phyloP scores from a whole-genome alignment of 305 asterid genomes.

The Coffea humblotiana region DNA sequence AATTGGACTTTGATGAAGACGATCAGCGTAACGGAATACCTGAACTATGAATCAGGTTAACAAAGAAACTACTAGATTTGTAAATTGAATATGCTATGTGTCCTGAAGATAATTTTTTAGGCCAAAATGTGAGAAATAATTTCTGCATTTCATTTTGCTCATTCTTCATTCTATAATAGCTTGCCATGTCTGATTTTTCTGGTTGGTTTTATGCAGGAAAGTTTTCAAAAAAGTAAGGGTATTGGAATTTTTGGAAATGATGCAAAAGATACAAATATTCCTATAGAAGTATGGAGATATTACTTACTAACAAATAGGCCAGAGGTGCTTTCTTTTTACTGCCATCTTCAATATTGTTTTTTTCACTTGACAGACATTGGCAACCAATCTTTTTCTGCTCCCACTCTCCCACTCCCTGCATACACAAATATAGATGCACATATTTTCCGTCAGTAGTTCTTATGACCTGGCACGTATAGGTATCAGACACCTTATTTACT shows the following conservation, averaged over 20 bases:
- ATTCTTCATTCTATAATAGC: neutral
- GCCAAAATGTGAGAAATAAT: neutral
- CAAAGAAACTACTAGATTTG: neutral
- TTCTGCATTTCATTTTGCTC: neutral
- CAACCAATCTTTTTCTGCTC: neutral
- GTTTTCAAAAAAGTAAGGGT: conserved; percentile 93
- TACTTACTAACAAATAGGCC: conserved; percentile 91
- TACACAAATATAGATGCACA: neutral
- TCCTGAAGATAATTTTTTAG: neutral
- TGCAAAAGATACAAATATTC: conserved; percentile 80
- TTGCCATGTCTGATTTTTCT: neutral
- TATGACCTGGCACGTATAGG: conserved; percentile 35
- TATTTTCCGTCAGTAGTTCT: neutral
- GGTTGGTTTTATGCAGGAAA: conserved; percentile 49
- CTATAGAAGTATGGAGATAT: conserved; percentile 97
- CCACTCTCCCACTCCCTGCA: neutral
- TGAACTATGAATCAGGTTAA: conserved; percentile 94
- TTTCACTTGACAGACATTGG: neutral
- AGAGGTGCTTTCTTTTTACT: conserved; percentile 56
- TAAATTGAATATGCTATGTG: conserved; percentile 3
- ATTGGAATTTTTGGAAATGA: conserved; percentile 94
- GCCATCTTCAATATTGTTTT: conserved; percentile 11
- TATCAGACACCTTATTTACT: conserved; percentile 79
- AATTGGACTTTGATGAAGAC: conserved; percentile 97
- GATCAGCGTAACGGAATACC: conserved; percentile 93